Conservation (phyloP, 768 basidiomycete genomes). For the Phylloporus sp. region DNA sequence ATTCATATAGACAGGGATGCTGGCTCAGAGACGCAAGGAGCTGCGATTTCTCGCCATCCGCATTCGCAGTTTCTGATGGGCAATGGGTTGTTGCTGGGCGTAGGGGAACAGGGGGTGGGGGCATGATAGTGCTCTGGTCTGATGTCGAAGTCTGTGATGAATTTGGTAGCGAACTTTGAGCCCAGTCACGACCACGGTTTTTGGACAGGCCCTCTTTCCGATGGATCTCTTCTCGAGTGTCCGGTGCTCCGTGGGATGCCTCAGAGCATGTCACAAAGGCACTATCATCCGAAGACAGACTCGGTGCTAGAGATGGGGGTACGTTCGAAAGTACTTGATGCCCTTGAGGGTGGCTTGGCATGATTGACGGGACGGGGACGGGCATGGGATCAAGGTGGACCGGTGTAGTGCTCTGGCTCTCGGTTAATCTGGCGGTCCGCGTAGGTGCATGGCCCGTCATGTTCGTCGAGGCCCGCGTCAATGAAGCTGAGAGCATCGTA, state of each 20-base stretch:
- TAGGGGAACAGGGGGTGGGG: conserved; percentile 30
- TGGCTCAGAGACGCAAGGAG: conserved; percentile 41
- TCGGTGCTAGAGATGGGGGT: conserved; percentile 8
- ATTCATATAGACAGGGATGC: conserved; percentile 45
- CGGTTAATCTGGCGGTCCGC: not conserved
- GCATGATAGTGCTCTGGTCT: conserved; percentile 21
- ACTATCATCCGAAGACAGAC: conserved; percentile 26
- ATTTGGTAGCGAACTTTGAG: conserved; percentile 23
- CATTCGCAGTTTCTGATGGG: conserved; percentile 4
- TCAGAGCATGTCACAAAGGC: conserved; percentile 28
- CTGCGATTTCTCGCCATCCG: conserved; percentile 11
- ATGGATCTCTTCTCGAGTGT: not conserved
- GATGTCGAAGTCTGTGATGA: conserved; percentile 33
- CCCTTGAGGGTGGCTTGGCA: not conserved
- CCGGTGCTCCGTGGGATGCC: conserved; percentile 10
- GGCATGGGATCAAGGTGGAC: not conserved
- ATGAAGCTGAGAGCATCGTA: conserved; percentile 11
- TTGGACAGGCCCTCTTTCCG: not conserved
- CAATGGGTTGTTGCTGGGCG: conserved; percentile 5
- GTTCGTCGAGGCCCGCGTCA: conserved; percentile 18
- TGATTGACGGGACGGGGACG: conserved; percentile 3
- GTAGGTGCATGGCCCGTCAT: not conserved
- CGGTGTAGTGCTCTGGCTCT: conserved; percentile 3
- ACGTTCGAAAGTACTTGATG: not conserved
- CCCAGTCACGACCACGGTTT: conserved; percentile 4